Conservation (phyloP, 169 alveolate genomes). For the Cryptosporidium xiaoi region DNA sequence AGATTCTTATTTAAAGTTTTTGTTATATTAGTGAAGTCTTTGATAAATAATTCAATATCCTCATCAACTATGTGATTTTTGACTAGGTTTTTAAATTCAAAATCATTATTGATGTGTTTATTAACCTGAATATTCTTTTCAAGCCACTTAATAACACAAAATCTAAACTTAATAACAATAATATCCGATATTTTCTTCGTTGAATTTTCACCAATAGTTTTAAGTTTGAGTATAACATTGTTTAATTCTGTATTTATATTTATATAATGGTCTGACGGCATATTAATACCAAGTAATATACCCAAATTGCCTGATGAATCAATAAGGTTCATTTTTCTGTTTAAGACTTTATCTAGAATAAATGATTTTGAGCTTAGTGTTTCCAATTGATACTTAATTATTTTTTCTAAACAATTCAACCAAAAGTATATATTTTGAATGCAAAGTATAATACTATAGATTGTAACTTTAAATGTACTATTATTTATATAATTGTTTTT, state of each 20-base stretch:
- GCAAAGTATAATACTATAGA: constrained; percentile 40
- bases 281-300: constrained; percentile 9
- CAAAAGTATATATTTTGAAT: constrained; percentile 61
- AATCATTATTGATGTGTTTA: background rate
- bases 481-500: background rate
- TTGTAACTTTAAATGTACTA: constrained; percentile 14
- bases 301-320: constrained; percentile 9
- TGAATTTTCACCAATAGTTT: background rate
- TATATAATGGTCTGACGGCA: constrained; percentile 4
- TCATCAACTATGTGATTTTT: background rate
- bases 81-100: background rate
- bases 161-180: background rate
- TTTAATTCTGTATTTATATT: constrained; percentile 26
- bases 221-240: background rate
- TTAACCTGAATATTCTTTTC: background rate
- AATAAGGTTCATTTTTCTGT: background rate
- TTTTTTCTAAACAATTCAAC: constrained; percentile 31
- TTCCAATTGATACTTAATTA: constrained; percentile 10
- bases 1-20: constrained; percentile 39
- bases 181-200: background rate
- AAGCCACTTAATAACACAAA: background rate
- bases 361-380: background rate
- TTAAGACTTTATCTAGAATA: constrained; percentile 4
- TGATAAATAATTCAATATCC: background rate
- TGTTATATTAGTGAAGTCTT: constrained; percentile 23